Conservation (phyloP, 2,329 filamentous ascomycete genomes). For the Trichophyton benhamiae region DNA sequence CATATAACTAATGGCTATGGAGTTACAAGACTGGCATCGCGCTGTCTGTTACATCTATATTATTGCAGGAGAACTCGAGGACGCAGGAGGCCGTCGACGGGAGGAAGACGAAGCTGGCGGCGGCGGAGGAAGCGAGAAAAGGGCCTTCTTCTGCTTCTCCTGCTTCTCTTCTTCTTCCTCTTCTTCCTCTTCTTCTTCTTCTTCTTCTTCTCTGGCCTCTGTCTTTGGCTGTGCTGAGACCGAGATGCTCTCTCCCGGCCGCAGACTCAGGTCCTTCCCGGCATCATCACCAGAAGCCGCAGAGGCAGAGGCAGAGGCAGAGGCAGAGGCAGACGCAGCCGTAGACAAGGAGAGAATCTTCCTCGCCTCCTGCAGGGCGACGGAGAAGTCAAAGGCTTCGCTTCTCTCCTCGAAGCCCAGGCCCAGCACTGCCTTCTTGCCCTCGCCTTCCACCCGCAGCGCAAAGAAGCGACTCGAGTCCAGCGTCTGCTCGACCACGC, state of each 20-base stretch:
- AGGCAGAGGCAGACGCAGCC: neutral
- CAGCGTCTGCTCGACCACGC: slow-evolving; percentile 61
- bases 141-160: slow-evolving; percentile 24
- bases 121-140: slow-evolving; percentile 67
- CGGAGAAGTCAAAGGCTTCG: slow-evolving; percentile 75
- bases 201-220: slow-evolving; percentile 16
- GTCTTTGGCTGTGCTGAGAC: slow-evolving; percentile 47
- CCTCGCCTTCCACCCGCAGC: slow-evolving; percentile 63
- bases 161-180: too few relatives aligned
- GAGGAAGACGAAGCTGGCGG: slow-evolving; percentile 27
- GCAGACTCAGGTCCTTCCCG: slow-evolving; percentile 63
- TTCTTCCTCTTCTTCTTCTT: too few relatives aligned
- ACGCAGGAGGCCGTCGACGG: too few relatives aligned
- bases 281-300: neutral
- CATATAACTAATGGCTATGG: too few relatives aligned
- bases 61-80: too few relatives aligned
- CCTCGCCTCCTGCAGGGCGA: slow-evolving; percentile 65
- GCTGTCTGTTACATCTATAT: too few relatives aligned
- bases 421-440: slow-evolving; percentile 66
- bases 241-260: slow-evolving; percentile 80
- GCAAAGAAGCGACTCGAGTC: slow-evolving; percentile 80
- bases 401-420: slow-evolving; percentile 78
- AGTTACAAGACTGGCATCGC: too few relatives aligned
- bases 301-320: neutral
- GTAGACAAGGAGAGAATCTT: slow-evolving; percentile 43